Evolutionary conservation across 257 asterid species (phyloP).

Genomic region (Lycium barbarum): DNA sequence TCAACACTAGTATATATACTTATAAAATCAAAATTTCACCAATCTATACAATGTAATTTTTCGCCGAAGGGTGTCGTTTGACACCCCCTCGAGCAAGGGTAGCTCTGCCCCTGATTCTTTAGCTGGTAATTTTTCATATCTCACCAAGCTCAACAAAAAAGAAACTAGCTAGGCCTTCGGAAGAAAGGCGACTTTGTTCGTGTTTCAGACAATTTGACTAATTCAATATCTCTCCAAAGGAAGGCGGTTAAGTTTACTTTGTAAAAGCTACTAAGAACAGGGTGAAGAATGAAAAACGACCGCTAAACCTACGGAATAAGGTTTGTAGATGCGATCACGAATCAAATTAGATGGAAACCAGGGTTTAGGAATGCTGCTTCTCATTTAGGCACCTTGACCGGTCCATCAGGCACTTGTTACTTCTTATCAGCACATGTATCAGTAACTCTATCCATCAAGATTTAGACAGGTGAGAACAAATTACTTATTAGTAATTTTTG

Average conservation of each 20-base stretch:
- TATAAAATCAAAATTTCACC: no score
- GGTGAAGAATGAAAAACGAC: neutral
- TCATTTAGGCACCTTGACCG: neutral
- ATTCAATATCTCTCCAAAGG: neutral
- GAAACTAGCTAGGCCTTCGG: neutral
- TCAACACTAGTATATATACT: no score
- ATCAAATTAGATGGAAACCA: neutral
- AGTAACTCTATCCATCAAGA: neutral
- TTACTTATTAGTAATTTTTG: neutral
- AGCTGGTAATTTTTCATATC: neutral
- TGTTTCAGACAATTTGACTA: no score
- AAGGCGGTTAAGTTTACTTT: neutral
- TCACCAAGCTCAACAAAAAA: neutral
- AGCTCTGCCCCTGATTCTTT: no score
- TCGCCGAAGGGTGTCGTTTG: no score
- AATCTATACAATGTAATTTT: no score
- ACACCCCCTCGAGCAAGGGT: no score
- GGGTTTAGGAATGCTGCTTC: neutral
- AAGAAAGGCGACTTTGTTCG: fast-evolving
- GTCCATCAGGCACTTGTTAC: neutral
- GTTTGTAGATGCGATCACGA: neutral
- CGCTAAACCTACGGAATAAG: neutral
- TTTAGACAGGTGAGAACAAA: neutral
- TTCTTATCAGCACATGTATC: neutral
- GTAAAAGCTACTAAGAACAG: neutral